Conservation (phyloP, 75 land plant genomes). For the Selaginella tamariscina region DNA sequence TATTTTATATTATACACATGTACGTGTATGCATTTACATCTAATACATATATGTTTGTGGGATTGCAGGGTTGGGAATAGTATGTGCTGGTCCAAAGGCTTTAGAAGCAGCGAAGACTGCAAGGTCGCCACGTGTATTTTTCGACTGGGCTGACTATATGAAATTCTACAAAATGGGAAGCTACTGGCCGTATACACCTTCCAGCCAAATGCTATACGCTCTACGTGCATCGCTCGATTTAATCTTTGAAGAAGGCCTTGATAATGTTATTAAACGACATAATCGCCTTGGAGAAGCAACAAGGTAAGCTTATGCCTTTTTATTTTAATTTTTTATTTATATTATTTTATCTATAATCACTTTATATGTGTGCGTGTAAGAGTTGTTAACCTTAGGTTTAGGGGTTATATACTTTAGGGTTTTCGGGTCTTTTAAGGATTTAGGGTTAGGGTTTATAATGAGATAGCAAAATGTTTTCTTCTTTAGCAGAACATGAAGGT, state of each 20-base stretch:
- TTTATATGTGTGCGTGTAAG: background rate
- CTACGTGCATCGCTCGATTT: conserved; percentile 77
- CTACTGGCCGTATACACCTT: conserved; percentile 93
- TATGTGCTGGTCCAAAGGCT: conserved; percentile 89
- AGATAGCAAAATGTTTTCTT: no score
- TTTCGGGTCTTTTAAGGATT: no score
- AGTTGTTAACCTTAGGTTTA: background rate
- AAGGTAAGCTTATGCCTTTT: conserved; percentile 32
- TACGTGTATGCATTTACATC: no score
- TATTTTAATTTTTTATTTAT: background rate
- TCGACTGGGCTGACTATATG: conserved; percentile 87
- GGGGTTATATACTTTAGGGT: no score
- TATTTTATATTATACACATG: no score
- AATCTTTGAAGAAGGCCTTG: conserved; percentile 80
- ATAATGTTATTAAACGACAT: conserved; percentile 79
- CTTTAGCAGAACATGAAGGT: no score
- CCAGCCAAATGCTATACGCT: conserved; percentile 80
- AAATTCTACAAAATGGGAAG: conserved; percentile 73
- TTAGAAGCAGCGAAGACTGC: conserved; percentile 73
- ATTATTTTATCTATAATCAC: background rate
- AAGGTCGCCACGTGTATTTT: conserved; percentile 70
- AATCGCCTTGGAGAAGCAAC: conserved; percentile 63
- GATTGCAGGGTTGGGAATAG: conserved; percentile 81
- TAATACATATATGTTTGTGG: no score
- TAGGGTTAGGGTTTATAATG: no score